phyloP scores from a whole-genome alignment of 2,329 filamentous ascomycete genomes.

The Epichloe sp. region DNA sequence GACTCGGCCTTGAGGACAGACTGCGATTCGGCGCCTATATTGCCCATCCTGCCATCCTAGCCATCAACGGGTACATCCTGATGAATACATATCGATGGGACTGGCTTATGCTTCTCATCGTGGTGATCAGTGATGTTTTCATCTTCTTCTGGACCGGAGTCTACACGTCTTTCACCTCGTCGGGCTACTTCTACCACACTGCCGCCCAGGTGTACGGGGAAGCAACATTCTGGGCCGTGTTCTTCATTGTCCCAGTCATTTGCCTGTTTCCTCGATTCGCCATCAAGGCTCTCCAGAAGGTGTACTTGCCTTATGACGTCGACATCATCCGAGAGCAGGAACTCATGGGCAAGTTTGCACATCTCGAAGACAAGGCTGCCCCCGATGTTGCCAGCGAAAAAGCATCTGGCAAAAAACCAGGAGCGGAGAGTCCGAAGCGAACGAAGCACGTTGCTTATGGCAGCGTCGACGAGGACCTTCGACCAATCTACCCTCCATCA shows the following conservation, averaged over 20 bases:
- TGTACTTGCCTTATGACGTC: constrained; percentile 83
- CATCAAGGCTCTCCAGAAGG: constrained; percentile 80
- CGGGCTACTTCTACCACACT: constrained; percentile 56
- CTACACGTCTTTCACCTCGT: constrained; percentile 45
- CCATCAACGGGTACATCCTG: constrained; percentile 88
- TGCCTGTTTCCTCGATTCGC: constrained; percentile 80
- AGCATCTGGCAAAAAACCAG: constrained; percentile 27
- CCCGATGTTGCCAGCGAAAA: constrained; percentile 25
- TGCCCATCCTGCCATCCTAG: constrained; percentile 68
- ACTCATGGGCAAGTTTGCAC: constrained; percentile 66
- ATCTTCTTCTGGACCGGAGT: constrained; percentile 95
- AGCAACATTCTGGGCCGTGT: constrained; percentile 76
- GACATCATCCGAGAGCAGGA: constrained; percentile 95
- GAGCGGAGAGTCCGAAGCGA: constrained; percentile 45
- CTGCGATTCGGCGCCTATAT: constrained; percentile 79
- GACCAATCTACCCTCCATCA: constrained; percentile 88
- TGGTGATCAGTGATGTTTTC: constrained; percentile 68
- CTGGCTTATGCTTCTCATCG: constrained; percentile 82
- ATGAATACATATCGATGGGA: constrained; percentile 98
- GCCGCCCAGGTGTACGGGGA: constrained; percentile 68
- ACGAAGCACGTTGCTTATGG: constrained; percentile 44
- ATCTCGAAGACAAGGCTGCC: constrained; percentile 34
- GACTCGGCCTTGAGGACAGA: constrained; percentile 65
- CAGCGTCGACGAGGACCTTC: constrained; percentile 71
- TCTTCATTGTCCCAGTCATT: constrained; percentile 65